Conservation (phyloP, 2,329 filamentous ascomycete species). For the Grosmannia huntii region DNA sequence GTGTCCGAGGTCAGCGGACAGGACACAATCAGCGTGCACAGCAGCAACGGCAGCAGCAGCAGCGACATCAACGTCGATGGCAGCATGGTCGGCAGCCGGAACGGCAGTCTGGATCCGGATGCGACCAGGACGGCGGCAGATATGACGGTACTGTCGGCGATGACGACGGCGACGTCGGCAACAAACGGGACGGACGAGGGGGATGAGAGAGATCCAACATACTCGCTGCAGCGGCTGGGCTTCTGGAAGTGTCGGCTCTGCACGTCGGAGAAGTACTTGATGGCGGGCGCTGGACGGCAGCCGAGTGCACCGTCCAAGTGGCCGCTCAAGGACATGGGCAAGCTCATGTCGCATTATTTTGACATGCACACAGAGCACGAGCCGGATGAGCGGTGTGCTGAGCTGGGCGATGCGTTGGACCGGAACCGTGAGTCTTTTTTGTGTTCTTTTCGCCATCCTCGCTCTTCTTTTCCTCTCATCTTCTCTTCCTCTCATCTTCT, state of each 20-base stretch:
- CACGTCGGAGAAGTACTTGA: conserved; percentile 27
- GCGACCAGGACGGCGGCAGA: no score
- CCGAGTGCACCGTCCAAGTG: conserved; percentile 32
- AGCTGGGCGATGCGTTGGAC: conserved; percentile 28
- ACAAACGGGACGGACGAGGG: conserved; percentile 5
- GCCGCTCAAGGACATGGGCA: conserved; percentile 32
- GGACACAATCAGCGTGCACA: conserved; percentile 9
- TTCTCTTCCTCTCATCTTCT: no score
- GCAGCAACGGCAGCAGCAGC: not conserved
- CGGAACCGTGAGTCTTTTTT: conserved; percentile 19
- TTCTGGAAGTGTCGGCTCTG: conserved; percentile 34
- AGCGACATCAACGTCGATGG: not conserved
- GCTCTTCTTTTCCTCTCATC: no score
- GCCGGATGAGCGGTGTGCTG: conserved; percentile 26
- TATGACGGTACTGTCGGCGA: no score
- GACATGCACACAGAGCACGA: conserved; percentile 32
- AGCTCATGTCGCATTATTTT: conserved; percentile 33
- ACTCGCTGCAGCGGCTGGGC: conserved; percentile 26
- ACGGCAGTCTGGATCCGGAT: no score
- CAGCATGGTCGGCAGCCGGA: conserved; percentile 2
- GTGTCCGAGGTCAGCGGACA: conserved; percentile 5
- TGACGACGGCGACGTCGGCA: no score
- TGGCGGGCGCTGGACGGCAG: conserved; percentile 25
- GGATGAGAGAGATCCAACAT: conserved; percentile 9
- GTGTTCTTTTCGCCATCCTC: no score